A percentile compares a stretch with the other conserved stretches of the same genome.
Evolutionary conservation across 345 rosid species (phyloP).

Genomic region (Populus tremula): DNA sequence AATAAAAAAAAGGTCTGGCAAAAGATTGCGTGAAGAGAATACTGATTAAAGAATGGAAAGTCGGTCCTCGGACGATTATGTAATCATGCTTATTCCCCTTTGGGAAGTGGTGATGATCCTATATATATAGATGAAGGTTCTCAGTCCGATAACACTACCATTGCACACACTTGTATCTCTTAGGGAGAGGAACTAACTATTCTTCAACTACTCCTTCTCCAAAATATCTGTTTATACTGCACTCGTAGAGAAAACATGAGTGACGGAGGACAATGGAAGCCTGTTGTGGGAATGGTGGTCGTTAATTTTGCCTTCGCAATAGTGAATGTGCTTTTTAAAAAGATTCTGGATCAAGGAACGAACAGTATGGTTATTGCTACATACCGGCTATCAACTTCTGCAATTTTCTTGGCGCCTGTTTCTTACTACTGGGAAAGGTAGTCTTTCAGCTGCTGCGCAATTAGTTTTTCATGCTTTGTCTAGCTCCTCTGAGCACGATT

Average conservation of each 20-base stretch:
- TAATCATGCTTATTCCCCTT: neutral
- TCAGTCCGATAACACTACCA: neutral
- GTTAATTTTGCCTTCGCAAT: slow-evolving; percentile 20
- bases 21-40: neutral
- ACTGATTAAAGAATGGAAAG: neutral
- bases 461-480: neutral
- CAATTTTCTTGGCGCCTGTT: slow-evolving; percentile 25
- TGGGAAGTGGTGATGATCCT: neutral
- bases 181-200: neutral
- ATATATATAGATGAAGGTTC: neutral
- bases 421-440: slow-evolving; percentile 31
- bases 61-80: neutral
- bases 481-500: neutral
- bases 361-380: slow-evolving; percentile 25
- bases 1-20: neutral
- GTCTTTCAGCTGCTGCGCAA: neutral
- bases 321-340: slow-evolving; percentile 26
- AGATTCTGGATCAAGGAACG: slow-evolving; percentile 23
- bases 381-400: slow-evolving; percentile 15
- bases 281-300: slow-evolving; percentile 13
- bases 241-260: neutral
- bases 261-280: slow-evolving; percentile 13
- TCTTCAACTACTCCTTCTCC: neutral
- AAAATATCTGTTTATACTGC: neutral
- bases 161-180: neutral